These are phyloP conservation scores for Soucietia sequanensis DNA, from an alignment of 805 yeast genomes.

Conservation along the genomic window DNA sequence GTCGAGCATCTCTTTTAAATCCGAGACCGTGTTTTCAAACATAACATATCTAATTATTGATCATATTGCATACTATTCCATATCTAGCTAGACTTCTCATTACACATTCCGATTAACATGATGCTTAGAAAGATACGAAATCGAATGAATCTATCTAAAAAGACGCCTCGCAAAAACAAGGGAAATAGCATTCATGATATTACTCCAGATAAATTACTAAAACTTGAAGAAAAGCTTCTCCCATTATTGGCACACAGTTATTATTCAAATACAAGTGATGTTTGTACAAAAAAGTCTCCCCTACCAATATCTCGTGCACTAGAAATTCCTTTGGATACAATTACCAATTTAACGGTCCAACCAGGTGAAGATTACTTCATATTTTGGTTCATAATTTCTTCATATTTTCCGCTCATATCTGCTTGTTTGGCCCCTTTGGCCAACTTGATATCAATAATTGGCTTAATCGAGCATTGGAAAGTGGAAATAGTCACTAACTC, in stretches of 20 bases:
- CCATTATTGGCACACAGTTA: constrained; percentile 13
- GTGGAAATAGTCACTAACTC: constrained; percentile 19
- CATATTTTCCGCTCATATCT: constrained; percentile 71
- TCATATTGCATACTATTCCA: too few species aligned
- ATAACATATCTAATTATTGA: too few species aligned
- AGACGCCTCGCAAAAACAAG: too few species aligned
- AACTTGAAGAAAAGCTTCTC: constrained; percentile 13
- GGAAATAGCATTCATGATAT: too few species aligned
- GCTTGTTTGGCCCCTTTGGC: constrained; percentile 81
- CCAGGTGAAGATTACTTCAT: constrained; percentile 38
- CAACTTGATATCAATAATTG: constrained; percentile 69
- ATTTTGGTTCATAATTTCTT: constrained; percentile 66
- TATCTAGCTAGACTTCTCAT: too few species aligned
- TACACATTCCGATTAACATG: too few species aligned
- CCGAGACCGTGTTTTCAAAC: too few species aligned
- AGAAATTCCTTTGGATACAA: constrained; percentile 30
- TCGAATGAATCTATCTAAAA: too few species aligned
- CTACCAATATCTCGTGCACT: constrained; percentile 28
- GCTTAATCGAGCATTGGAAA: constrained; percentile 71
- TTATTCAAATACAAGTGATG: neutral
- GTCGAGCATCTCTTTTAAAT: too few species aligned
- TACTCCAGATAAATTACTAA: too few species aligned
- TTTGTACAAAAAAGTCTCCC: constrained; percentile 3
- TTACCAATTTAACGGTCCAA: constrained; percentile 27
- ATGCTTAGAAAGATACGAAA: too few species aligned